Conservation (phyloP, 345 rosid species). For the Populus nigra region DNA sequence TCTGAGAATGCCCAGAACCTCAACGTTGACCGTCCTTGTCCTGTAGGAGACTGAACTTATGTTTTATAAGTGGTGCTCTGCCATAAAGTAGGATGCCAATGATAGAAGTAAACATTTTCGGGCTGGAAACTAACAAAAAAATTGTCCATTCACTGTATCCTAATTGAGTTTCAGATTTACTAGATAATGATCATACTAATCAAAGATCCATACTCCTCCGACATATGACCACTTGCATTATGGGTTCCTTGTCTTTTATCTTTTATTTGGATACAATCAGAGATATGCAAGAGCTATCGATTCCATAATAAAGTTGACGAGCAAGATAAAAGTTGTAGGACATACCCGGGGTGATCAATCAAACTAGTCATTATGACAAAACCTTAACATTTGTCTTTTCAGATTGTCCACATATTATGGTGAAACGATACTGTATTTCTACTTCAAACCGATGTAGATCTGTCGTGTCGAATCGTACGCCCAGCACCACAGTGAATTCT, state of each 20-base stretch:
- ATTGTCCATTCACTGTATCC: slow-evolving; percentile 2
- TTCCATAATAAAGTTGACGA: slow-evolving; percentile 33
- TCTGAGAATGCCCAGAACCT: no score
- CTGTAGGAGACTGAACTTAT: no score
- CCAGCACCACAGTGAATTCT: not conserved
- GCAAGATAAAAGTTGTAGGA: slow-evolving; percentile 56
- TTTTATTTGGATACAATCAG: slow-evolving; percentile 46
- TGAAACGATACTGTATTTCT: slow-evolving; percentile 25
- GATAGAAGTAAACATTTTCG: not conserved
- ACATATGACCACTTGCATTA: slow-evolving; percentile 37
- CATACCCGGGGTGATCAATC: slow-evolving; percentile 42
- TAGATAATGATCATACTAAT: slow-evolving; percentile 16
- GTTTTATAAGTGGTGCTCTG: not conserved
- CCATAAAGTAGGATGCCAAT: slow-evolving; percentile 2
- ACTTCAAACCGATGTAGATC: not conserved
- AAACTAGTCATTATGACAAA: slow-evolving; percentile 64
- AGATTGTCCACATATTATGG: slow-evolving; percentile 56
- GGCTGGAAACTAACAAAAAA: slow-evolving; percentile 24
- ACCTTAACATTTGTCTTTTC: slow-evolving; percentile 98
- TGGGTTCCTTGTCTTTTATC: slow-evolving; percentile 40
- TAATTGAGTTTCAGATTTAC: slow-evolving; percentile 16
- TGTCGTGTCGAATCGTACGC: slow-evolving; percentile 6
- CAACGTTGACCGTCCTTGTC: not conserved
- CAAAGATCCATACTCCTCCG: slow-evolving; percentile 22
- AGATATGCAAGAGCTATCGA: slow-evolving; percentile 40